Evolutionary conservation across 2,329 filamentous ascomycete species (phyloP).

Genomic region (Fusarium brevicatenulatum): DNA sequence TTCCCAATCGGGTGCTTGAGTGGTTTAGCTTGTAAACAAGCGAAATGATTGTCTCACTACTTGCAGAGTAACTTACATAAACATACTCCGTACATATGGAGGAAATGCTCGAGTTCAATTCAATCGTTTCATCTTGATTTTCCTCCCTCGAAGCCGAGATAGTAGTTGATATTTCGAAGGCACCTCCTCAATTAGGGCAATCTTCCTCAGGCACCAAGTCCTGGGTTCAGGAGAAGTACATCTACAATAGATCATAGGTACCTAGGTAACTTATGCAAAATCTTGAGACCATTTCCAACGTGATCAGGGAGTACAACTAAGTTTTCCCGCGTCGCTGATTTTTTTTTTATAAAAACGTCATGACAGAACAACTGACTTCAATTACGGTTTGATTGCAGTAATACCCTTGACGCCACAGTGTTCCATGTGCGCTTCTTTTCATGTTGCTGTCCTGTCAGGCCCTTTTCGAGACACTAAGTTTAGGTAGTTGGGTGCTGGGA

Average conservation of each 20-base stretch:
- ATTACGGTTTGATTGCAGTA: neutral
- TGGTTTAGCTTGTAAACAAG: constrained; percentile 10
- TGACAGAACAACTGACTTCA: neutral
- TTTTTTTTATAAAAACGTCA: neutral
- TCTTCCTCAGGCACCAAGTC: too few relatives aligned
- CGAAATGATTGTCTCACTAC: constrained; percentile 24
- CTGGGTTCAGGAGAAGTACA: too few relatives aligned
- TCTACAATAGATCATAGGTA: too few relatives aligned
- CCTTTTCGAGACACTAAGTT: neutral
- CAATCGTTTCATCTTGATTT: neutral
- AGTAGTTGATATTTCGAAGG: neutral
- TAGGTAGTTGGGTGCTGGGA: neutral
- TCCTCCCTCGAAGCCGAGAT: neutral
- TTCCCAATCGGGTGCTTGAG: constrained; percentile 25
- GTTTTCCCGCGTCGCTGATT: neutral
- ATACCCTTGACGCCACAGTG: constrained; percentile 20
- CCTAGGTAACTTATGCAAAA: too few relatives aligned
- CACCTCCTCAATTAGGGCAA: neutral
- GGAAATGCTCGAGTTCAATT: neutral
- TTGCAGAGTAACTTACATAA: too few relatives aligned
- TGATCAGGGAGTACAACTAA: too few relatives aligned
- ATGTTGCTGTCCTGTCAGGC: neutral
- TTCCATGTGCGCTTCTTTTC: neutral
- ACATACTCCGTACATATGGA: neutral
- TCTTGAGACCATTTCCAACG: too few relatives aligned